These are phyloP conservation scores for Coemansia sp. DNA, from an alignment of 192 early-diverging fungal species.

Conservation along the genomic window DNA sequence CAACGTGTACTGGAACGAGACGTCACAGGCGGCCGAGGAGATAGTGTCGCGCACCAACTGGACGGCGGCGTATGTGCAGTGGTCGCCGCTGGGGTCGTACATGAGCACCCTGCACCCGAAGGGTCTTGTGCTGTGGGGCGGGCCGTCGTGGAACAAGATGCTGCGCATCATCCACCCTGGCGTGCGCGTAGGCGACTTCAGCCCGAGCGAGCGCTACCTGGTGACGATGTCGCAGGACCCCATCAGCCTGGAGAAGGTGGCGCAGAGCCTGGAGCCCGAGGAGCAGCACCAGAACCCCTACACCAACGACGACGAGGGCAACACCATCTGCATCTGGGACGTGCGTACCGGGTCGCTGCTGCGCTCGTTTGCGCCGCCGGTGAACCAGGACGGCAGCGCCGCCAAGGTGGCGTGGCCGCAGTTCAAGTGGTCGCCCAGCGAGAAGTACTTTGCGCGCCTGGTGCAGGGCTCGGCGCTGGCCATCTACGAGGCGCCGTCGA, in stretches of 20 bases:
- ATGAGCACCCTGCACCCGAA: constrained; percentile 91
- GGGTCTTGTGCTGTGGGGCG: constrained; percentile 97
- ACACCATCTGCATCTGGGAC: constrained; percentile 88
- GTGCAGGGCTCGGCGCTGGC: constrained; percentile 71
- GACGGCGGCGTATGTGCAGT: constrained; percentile 92
- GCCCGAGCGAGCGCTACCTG: constrained; percentile 91
- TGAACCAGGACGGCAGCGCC: constrained; percentile 54
- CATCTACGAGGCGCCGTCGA: constrained; percentile 91
- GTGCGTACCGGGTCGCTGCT: constrained; percentile 79
- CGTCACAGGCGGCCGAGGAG: constrained; percentile 78
- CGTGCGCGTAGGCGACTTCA: constrained; percentile 90
- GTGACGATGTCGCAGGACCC: constrained; percentile 90
- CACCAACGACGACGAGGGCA: constrained; percentile 67
- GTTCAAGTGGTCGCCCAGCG: constrained; percentile 96
- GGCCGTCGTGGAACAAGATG: constrained; percentile 86
- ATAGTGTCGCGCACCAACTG: constrained; percentile 65
- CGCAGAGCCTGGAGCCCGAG: constrained; percentile 50
- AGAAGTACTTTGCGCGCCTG: constrained; percentile 92
- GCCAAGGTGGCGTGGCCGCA: constrained; percentile 76
- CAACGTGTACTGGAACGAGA: constrained; percentile 87
- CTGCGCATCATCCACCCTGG: constrained; percentile 88
- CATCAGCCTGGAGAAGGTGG: constrained; percentile 61
- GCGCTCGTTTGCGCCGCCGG: constrained; percentile 76
- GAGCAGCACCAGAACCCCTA: constrained; percentile 70
- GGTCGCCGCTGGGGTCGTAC: constrained; percentile 95